These are phyloP conservation scores for Hygrophila difformis DNA, from an alignment of 257 asterid genomes.

Conservation along the genomic window DNA sequence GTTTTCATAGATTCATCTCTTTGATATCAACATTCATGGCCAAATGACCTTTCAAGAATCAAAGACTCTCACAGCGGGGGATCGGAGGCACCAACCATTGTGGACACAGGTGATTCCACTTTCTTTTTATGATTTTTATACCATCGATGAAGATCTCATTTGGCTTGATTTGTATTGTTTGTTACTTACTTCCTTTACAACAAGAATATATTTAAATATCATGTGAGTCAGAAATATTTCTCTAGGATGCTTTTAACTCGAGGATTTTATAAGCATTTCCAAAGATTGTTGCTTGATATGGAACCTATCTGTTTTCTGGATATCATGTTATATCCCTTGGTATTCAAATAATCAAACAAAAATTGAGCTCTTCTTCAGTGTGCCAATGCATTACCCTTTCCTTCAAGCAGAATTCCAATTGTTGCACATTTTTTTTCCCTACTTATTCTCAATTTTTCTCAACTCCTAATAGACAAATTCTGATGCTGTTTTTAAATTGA, in stretches of 20 bases:
- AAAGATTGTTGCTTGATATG: background rate
- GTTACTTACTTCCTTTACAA: constrained; percentile 12
- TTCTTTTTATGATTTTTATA: constrained; percentile 11
- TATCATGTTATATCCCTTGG: background rate
- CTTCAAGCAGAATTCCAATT: background rate
- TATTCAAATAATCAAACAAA: no score
- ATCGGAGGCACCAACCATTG: constrained; percentile 71
- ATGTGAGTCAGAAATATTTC: constrained; percentile 10
- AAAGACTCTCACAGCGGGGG: constrained; percentile 83
- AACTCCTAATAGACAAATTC: background rate
- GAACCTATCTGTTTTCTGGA: background rate
- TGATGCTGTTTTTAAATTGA: constrained; percentile 5
- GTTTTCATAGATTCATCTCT: constrained; percentile 60
- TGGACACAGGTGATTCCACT: constrained; percentile 66
- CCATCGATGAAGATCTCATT: background rate
- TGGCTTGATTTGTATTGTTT: constrained; percentile 1
- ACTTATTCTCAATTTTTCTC: background rate
- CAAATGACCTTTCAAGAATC: constrained; percentile 78
- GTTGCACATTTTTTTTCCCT: constrained; percentile 1
- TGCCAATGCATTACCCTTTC: no score
- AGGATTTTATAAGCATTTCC: constrained; percentile 8
- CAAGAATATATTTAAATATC: constrained; percentile 5
- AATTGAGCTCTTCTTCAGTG: no score
- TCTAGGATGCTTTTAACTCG: background rate
- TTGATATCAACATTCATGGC: constrained; percentile 89